phyloP scores from a whole-genome alignment of 805 yeast genomes.

The Candida endomychidarum region DNA sequence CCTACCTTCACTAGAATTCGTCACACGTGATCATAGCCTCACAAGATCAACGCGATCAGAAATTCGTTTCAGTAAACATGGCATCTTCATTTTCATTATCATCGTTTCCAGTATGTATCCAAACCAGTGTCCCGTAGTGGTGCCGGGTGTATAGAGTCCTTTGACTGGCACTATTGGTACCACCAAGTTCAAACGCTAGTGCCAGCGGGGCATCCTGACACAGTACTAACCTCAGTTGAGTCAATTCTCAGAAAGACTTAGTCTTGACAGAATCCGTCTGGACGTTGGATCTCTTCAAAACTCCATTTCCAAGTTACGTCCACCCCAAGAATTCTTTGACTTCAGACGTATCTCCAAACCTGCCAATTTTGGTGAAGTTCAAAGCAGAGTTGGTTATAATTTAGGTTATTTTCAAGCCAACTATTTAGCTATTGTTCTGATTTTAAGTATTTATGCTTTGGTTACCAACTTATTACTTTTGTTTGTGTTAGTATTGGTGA shows the following conservation, averaged over 20 bases:
- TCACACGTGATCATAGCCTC: no score
- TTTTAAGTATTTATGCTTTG: conserved; percentile 79
- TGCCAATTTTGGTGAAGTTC: conserved; percentile 81
- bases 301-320: conserved; percentile 69
- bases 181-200: no score
- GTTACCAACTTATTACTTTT: conserved; percentile 81
- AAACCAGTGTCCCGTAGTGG: no score
- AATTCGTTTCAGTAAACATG: conserved; percentile 13
- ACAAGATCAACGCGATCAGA: neutral
- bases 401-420: conserved; percentile 85
- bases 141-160: no score
- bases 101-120: conserved; percentile 40
- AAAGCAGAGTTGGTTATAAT: conserved; percentile 84
- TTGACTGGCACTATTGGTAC: neutral
- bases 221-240: conserved; percentile 11
- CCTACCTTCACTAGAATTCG: no score
- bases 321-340: conserved; percentile 94
- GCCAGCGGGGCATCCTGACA: neutral
- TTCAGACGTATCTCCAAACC: conserved; percentile 89
- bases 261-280: conserved; percentile 38
- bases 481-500: conserved; percentile 73
- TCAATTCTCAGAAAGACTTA: conserved; percentile 17
- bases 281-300: conserved; percentile 57
- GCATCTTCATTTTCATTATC: conserved; percentile 39
- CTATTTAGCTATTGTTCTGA: conserved; percentile 69